Evolutionary conservation across 2,329 filamentous ascomycete species (phyloP), one percentile per base, ranked within the genome.

Genomic region (Emergomyces africanus): DNA sequence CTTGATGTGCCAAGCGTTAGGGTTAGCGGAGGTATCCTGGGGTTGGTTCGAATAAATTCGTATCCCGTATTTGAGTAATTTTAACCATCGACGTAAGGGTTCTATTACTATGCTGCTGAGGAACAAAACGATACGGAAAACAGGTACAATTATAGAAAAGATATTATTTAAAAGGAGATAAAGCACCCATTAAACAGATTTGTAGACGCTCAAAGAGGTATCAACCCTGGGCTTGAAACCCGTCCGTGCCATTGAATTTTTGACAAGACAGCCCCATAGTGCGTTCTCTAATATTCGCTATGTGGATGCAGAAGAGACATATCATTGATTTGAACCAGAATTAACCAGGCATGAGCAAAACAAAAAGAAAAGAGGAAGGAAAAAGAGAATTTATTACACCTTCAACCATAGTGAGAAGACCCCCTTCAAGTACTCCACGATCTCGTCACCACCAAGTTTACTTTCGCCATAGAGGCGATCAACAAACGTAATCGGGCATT

Each of bases 401-500:
- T 86, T 89, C 69, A 88, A 75, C 88, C 88, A 94, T 66, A 94
- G 74, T 63, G 77, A 83, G 63, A 91, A 72, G 42, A 94, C 87
- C 2, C 88, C 89, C 79, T 95, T 95, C 57, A 90, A 85, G 74
- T 97, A 99, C 75, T 96, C 89, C 59, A 95, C 89, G 75, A 99
- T 96, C 81, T 99, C 94, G 69, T 91, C 87, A 0, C 89, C 90
- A 28, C 92, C 91, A 57, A 99, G 80, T 81, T 97, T 99, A 71
- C 86, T 90, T 78, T 96, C 92, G 37, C 94, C 94, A 72, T 96
- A 99, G 53, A 99, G 75, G 60, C 94, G 84, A 74, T 99, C 95
- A 46, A 97, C 94, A 73, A 99, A 99, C 28, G 84, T 89, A 66
- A 99, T 99, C 14, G 94, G 94, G 62, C 96, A 92, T 80, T 99